Conservation (phyloP, 805 yeast genomes). For the Ogataea siamensis region DNA sequence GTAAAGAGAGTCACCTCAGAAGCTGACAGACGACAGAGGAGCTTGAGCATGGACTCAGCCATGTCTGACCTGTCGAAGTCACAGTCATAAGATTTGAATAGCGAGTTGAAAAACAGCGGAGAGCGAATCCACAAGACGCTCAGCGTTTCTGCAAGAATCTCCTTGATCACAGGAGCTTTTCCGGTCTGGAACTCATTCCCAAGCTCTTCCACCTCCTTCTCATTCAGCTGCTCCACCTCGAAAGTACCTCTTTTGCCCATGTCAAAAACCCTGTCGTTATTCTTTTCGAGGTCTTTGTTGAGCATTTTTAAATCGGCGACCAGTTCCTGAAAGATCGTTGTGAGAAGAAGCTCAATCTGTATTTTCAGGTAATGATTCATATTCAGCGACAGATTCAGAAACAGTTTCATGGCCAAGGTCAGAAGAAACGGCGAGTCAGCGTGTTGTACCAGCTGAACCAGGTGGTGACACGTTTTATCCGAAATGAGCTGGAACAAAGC, state of each 20-base stretch:
- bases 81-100: constrained; percentile 86
- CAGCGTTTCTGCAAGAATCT: constrained; percentile 77
- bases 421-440: constrained; percentile 70
- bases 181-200: constrained; percentile 45
- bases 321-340: constrained; percentile 53
- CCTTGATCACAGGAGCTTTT: constrained; percentile 55
- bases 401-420: constrained; percentile 71
- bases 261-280: constrained; percentile 30
- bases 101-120: constrained; percentile 69
- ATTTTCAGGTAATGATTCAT: constrained; percentile 65
- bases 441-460: constrained; percentile 74
- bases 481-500: constrained; percentile 65
- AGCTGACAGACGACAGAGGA: constrained; percentile 72
- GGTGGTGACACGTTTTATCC: constrained; percentile 81
- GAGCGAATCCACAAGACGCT: constrained; percentile 80
- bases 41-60: constrained; percentile 61
- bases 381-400: constrained; percentile 67
- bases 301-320: constrained; percentile 28
- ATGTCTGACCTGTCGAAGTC: constrained; percentile 83
- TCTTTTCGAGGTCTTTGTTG: constrained; percentile 28
- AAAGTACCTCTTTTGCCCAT: constrained; percentile 28
- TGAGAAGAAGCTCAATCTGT: constrained; percentile 75
- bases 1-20: constrained; percentile 82
- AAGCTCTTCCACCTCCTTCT: constrained; percentile 28
- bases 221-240: constrained; percentile 27